Base-by-base conservation (phyloP, 108 stramenopile species). In the Hondaea fermentalgiana region DNA sequence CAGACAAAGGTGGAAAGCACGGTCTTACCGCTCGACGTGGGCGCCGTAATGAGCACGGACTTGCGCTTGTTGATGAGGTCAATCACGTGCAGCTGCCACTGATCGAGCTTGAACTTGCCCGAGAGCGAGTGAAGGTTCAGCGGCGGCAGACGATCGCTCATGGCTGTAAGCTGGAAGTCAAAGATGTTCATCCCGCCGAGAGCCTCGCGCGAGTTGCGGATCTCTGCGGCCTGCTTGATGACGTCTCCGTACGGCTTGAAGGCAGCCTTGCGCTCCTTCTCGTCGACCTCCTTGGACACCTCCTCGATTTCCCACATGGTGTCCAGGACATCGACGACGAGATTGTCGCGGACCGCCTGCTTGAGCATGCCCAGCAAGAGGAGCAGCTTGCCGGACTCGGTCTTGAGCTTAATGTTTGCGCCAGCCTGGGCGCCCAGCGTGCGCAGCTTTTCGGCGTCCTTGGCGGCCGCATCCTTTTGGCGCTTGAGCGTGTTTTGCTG, bases 21-120 rank as follows among this genome's bases (percentile, higher is more conserved):
- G 87, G 99, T 99, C 95, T 99, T 99, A 53, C 99, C 99, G 23
- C 97, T 97, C 2, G 97, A 98, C 35, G 99, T 99, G 4, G 99
- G 99, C 19, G 99, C 99, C 90, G 97, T 97, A 69, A 99, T 97
- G 71, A 99, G 97, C 83, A 97, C 98, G 44, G 97, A 97, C 90
- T 93, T 91, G 47, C 95, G 93, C 44, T 95, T 89, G 92, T 99
- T 98, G 88, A 99, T 98, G 51, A 96, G 95, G 57, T 92, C 88
- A 17, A 99, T 92, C 58, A 99, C 96, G 59, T 93, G 93, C 92
- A 97, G 98, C 95, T 99, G 99, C 99, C 99, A 99, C 89, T 93
- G 92, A 90, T 99, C 99, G 60, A 99, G 94, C 90, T 95, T 92
- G 90, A 97, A 97, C 42, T 95, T 94, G 60, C 95, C 94, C 49